Conservation (phyloP, 768 basidiomycete genomes). For the Mycena pura region DNA sequence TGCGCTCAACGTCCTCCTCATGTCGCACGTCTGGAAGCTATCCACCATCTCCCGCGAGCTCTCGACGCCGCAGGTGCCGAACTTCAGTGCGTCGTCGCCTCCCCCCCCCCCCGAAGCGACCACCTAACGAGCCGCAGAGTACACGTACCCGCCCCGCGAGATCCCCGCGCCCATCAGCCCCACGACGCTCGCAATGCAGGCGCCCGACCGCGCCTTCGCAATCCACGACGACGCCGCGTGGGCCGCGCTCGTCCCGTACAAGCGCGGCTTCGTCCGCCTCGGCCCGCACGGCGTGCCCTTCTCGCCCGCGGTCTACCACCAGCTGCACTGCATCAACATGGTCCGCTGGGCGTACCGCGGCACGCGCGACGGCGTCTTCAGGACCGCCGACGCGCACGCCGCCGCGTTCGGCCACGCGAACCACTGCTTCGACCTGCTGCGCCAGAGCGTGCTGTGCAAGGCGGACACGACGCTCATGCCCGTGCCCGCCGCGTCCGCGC, state of each 20-base stretch:
- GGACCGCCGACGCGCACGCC: slow-evolving; percentile 4
- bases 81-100: not conserved
- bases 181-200: not conserved
- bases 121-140: not conserved
- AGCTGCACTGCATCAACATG: slow-evolving; percentile 38
- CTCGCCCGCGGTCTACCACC: slow-evolving; percentile 36
- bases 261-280: slow-evolving; percentile 21
- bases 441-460: slow-evolving; percentile 23
- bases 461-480: slow-evolving; percentile 18
- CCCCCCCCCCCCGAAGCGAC: not conserved
- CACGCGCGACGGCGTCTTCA: slow-evolving; percentile 24
- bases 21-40: not conserved
- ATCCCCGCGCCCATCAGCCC: slow-evolving; percentile 6
- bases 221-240: slow-evolving; percentile 14
- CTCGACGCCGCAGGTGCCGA: not conserved
- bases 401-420: slow-evolving; percentile 20
- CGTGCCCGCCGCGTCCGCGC: not conserved
- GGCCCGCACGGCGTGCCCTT: slow-evolving; percentile 33
- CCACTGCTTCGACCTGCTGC: slow-evolving; percentile 26
- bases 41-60: not conserved
- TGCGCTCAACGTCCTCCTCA: not conserved
- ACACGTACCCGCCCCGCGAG: not conserved
- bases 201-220: slow-evolving; percentile 7
- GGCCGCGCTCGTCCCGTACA: slow-evolving; percentile 16
- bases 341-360: slow-evolving; percentile 24